phyloP scores from a whole-genome alignment of 441 rosid genomes.

The Erodium moschatum region DNA sequence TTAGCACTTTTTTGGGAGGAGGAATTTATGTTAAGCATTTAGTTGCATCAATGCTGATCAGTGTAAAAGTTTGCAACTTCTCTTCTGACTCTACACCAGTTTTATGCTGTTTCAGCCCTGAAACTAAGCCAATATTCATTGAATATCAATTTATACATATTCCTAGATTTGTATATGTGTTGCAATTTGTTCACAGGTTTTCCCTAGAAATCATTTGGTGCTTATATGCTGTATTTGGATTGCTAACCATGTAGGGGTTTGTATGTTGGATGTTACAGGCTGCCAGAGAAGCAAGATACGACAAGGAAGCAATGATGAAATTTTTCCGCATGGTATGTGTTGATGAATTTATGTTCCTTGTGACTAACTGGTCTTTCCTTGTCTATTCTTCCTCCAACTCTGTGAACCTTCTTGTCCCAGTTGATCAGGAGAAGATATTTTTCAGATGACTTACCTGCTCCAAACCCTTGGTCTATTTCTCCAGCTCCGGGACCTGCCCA shows the following conservation, averaged over 20 bases:
- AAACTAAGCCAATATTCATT: no score
- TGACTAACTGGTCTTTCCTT: background rate
- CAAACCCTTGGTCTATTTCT: constrained; percentile 70
- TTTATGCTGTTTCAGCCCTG: no score
- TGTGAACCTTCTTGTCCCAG: constrained; percentile 34
- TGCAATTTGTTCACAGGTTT: no score
- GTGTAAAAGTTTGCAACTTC: no score
- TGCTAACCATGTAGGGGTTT: background rate
- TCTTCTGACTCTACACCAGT: no score
- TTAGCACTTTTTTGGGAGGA: background rate
- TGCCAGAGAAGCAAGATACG: constrained; percentile 86
- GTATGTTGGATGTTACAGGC: constrained; percentile 43
- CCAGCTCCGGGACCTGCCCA: constrained; percentile 47
- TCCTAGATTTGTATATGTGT: no score
- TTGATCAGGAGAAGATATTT: constrained; percentile 89
- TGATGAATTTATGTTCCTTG: background rate
- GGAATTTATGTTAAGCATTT: no score
- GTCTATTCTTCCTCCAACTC: constrained; percentile 13
- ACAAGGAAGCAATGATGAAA: constrained; percentile 80
- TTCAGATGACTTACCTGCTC: constrained; percentile 59
- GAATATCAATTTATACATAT: no score
- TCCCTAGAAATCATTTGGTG: no score
- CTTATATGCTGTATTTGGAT: no score
- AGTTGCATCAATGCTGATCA: no score
- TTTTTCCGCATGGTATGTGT: constrained; percentile 67